These are phyloP conservation scores for Capsicum rhomboideum DNA, from an alignment of 257 asterid species.

Conservation along the genomic window DNA sequence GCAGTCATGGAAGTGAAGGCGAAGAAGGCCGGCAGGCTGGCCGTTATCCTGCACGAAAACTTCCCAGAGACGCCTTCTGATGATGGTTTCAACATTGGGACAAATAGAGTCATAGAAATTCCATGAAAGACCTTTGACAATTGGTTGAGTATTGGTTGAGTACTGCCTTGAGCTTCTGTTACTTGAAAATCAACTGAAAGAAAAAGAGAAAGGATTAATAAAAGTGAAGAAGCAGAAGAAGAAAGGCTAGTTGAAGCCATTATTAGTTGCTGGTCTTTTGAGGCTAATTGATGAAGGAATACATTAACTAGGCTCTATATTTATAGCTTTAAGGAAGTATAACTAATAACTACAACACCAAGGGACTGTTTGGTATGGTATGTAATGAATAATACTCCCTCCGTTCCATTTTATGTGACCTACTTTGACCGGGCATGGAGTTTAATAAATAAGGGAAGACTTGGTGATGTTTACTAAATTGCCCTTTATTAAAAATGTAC, in stretches of 20 bases:
- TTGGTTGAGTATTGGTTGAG: constrained; percentile 17
- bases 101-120: constrained; percentile 13
- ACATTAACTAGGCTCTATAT: not conserved
- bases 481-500: too few relatives aligned
- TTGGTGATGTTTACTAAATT: too few relatives aligned
- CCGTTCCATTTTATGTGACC: too few relatives aligned
- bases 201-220: not conserved
- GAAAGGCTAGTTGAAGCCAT: not conserved
- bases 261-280: not conserved
- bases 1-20: constrained; percentile 25
- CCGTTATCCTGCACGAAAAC: constrained; percentile 10
- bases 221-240: not conserved
- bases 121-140: constrained; percentile 27
- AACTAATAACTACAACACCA: too few relatives aligned
- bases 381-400: too few relatives aligned
- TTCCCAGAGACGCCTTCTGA: constrained; percentile 2
- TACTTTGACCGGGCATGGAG: too few relatives aligned
- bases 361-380: too few relatives aligned
- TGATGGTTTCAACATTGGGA: constrained; percentile 10
- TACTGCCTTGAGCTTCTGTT: constrained; percentile 13
- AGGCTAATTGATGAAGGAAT: not conserved
- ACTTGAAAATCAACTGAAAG: not conserved
- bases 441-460: too few relatives aligned
- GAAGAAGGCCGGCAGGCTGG: constrained; percentile 23
- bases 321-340: not conserved